Conservation (phyloP, 768 basidiomycete genomes). For the Boletales sp. region DNA sequence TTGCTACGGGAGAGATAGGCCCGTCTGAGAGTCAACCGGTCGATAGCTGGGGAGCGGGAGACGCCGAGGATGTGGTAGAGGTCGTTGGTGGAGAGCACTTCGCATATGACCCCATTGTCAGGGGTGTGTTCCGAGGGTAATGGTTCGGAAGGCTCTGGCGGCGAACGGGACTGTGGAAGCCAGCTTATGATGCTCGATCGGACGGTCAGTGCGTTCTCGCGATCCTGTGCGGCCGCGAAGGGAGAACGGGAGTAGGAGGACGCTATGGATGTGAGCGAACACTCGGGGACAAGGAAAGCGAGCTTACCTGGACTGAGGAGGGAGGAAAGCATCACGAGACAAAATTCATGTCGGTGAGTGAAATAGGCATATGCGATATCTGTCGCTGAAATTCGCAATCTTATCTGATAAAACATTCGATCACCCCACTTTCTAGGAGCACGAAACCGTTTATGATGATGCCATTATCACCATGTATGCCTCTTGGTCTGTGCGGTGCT, state of each 20-base stretch:
- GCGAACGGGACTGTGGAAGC: slow-evolving; percentile 19
- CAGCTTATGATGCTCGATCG: slow-evolving; percentile 27
- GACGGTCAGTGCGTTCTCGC: slow-evolving; percentile 35
- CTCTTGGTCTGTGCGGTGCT: no score
- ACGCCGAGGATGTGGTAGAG: slow-evolving; percentile 75
- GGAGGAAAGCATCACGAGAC: slow-evolving; percentile 29
- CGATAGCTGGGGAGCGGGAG: slow-evolving; percentile 43
- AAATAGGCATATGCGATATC: slow-evolving; percentile 6
- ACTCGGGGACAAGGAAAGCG: no score
- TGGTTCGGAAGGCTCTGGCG: neutral
- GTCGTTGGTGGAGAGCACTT: slow-evolving; percentile 60
- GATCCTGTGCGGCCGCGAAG: slow-evolving; percentile 44
- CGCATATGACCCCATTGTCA: slow-evolving; percentile 22
- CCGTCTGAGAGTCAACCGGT: slow-evolving; percentile 62
- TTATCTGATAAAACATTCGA: no score
- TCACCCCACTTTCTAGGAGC: no score
- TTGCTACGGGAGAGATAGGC: slow-evolving; percentile 75
- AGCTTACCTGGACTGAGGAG: slow-evolving; percentile 26
- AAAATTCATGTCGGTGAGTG: no score
- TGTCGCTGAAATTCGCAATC: no score
- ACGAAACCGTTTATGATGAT: no score
- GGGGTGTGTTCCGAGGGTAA: neutral
- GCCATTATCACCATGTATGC: no score
- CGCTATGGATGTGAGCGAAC: slow-evolving; percentile 33
- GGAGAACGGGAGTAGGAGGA: slow-evolving; percentile 63